Percentiles rank a stretch among this genome's conserved stretches.
phyloP scores from a whole-genome alignment of 495 filamentous ascomycete genomes.

The Polyplosphaeria fusca region DNA sequence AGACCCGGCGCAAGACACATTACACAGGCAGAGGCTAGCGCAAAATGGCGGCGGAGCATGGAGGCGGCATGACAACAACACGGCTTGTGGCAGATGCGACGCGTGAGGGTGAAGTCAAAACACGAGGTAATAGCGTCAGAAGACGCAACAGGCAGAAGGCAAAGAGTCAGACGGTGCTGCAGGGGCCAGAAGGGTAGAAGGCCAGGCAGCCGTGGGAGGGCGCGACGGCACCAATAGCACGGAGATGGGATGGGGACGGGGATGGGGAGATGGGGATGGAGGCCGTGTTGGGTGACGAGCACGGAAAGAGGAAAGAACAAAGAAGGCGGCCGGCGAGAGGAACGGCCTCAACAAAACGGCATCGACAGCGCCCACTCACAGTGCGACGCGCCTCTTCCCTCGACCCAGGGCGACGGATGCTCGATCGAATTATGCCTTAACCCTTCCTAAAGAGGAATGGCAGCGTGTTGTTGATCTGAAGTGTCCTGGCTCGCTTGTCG shows the following conservation, averaged over 20 bases:
- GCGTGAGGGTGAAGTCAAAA: constrained; percentile 19
- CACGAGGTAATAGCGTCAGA: constrained; percentile 4
- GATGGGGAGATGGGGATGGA: too few relatives aligned
- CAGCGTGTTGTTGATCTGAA: constrained; percentile 16
- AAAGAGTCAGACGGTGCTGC: not conserved
- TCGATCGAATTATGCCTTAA: constrained; percentile 15
- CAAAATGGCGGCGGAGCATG: constrained; percentile 7
- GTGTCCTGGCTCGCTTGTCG: constrained; percentile 2
- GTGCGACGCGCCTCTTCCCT: constrained; percentile 8
- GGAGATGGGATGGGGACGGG: not conserved
- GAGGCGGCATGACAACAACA: constrained; percentile 30
- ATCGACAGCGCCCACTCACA: constrained; percentile 11
- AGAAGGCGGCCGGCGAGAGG: not conserved
- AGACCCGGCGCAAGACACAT: not conserved
- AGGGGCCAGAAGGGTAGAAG: constrained; percentile 2
- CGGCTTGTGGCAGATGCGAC: constrained; percentile 7
- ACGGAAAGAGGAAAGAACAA: not conserved
- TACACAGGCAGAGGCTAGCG: too few relatives aligned
- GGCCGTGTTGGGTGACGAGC: constrained; percentile 3
- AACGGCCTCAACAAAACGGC: constrained; percentile 7
- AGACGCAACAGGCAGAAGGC: not conserved
- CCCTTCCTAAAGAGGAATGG: constrained; percentile 18
- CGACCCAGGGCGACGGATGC: not conserved
- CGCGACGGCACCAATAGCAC: not conserved
- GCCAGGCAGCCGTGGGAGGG: constrained; percentile 14